phyloP scores from a whole-genome alignment of 2,329 filamentous ascomycete species.

The Aspergillus fumigatiaffinis region DNA sequence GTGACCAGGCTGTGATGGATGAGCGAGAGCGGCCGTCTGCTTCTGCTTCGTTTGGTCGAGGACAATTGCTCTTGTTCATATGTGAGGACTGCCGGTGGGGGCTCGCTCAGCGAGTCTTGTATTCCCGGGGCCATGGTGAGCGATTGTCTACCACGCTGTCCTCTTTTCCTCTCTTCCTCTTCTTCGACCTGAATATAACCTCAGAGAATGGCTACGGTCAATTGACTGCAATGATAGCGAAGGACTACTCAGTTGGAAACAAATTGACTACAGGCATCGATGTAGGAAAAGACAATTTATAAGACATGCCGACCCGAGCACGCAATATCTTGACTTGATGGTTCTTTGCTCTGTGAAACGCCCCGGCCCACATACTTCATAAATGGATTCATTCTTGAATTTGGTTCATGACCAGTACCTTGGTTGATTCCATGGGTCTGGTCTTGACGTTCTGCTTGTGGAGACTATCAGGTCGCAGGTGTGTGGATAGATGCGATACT shows the following conservation, averaged over 20 bases:
- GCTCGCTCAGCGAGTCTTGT: background rate
- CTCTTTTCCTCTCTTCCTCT: background rate
- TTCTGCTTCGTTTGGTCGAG: background rate
- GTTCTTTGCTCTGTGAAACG: background rate
- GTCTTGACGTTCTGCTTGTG: too few relatives aligned
- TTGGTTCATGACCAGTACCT: background rate
- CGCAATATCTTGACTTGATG: background rate
- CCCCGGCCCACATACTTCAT: background rate
- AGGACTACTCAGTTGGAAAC: background rate
- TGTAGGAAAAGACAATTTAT: background rate
- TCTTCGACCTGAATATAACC: background rate
- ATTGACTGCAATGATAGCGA: background rate
- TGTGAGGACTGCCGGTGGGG: background rate
- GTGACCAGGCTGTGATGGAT: conserved; percentile 31
- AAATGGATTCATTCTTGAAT: background rate
- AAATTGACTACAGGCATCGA: background rate
- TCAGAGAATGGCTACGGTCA: background rate
- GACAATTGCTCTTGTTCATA: background rate
- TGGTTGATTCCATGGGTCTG: too few relatives aligned
- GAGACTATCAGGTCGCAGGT: too few relatives aligned
- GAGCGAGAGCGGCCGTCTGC: conserved; percentile 9
- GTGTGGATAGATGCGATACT: background rate
- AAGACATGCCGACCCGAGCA: background rate
- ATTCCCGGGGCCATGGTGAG: background rate
- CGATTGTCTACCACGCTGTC: background rate